Evolutionary conservation across 75 land plant genomes (phyloP).

Genomic region (Larix kaempferi): DNA sequence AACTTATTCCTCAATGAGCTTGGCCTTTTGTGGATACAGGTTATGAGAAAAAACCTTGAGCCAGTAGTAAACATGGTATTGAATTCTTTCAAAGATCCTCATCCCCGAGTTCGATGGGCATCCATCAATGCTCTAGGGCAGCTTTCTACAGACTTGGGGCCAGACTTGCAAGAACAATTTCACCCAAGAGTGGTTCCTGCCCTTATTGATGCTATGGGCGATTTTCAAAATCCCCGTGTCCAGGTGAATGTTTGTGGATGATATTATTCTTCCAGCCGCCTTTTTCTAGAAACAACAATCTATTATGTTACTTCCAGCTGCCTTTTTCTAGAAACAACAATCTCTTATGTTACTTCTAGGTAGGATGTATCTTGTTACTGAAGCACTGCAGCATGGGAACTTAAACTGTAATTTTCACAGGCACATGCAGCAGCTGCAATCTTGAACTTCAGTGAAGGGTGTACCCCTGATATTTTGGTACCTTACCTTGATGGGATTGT

Average conservation of each 20-base stretch:
- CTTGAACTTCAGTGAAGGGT: constrained; percentile 32
- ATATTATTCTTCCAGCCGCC: background rate
- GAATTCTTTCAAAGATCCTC: constrained; percentile 35
- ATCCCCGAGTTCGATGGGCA: constrained; percentile 33
- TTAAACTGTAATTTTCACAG: background rate
- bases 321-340: background rate
- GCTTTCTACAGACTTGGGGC: constrained; percentile 30
- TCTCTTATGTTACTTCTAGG: background rate
- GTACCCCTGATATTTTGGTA: constrained; percentile 27
- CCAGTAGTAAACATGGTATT: constrained; percentile 29
- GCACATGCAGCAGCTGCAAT: constrained; percentile 36
- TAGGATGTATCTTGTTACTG: constrained; percentile 1
- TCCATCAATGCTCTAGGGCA: constrained; percentile 32
- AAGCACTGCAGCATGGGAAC: background rate
- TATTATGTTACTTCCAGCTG: background rate
- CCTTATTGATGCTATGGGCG: constrained; percentile 26
- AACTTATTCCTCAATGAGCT: constrained; percentile 2
- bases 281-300: background rate
- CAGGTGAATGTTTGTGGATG: constrained; percentile 16
- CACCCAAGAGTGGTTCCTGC: constrained; percentile 23
- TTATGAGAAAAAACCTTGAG: constrained; percentile 29
- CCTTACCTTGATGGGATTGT: constrained; percentile 28
- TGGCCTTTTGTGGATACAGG: constrained; percentile 13
- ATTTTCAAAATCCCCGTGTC: constrained; percentile 27
- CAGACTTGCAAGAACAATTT: constrained; percentile 28